These are phyloP conservation scores for Silene noctiflora DNA, from an alignment of 179 eudicot species.

Conservation along the genomic window DNA sequence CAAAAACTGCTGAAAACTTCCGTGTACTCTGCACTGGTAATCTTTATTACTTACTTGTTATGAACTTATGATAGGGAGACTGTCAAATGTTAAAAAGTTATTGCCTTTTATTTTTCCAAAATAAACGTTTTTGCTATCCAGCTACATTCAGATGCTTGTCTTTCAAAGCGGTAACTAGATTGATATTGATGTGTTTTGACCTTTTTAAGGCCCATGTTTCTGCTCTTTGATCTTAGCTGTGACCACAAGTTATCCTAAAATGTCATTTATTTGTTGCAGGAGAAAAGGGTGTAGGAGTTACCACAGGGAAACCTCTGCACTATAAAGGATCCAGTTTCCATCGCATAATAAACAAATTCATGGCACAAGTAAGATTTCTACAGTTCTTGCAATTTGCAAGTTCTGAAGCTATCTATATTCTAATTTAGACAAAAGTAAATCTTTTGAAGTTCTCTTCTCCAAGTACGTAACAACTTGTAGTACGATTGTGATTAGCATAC, in stretches of 20 bases:
- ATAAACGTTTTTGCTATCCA: not conserved
- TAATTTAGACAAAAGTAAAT: not conserved
- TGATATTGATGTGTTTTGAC: not conserved
- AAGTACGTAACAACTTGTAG: not conserved
- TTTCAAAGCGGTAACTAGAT: not conserved
- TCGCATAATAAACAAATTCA: constrained; percentile 87
- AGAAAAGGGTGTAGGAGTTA: constrained; percentile 79
- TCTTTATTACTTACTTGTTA: not conserved
- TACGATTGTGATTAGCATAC: not conserved
- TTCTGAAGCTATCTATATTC: not conserved
- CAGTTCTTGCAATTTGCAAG: not conserved
- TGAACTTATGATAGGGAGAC: not conserved
- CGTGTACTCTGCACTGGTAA: constrained; percentile 89
- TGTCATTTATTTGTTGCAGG: constrained; percentile 38
- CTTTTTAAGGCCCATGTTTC: too few relatives aligned
- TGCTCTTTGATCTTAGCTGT: too few relatives aligned
- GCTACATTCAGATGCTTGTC: not conserved
- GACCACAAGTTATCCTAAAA: too few relatives aligned
- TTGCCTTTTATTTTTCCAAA: not conserved
- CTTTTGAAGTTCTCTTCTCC: not conserved
- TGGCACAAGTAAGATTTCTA: constrained; percentile 72
- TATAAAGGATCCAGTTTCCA: constrained; percentile 78
- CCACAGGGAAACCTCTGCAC: constrained; percentile 80
- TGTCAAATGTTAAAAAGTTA: not conserved
- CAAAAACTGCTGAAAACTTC: constrained; percentile 92